Evolutionary conservation across 2,329 filamentous ascomycete genomes (phyloP).

Genomic region (Dendrostoma leiphaemia): DNA sequence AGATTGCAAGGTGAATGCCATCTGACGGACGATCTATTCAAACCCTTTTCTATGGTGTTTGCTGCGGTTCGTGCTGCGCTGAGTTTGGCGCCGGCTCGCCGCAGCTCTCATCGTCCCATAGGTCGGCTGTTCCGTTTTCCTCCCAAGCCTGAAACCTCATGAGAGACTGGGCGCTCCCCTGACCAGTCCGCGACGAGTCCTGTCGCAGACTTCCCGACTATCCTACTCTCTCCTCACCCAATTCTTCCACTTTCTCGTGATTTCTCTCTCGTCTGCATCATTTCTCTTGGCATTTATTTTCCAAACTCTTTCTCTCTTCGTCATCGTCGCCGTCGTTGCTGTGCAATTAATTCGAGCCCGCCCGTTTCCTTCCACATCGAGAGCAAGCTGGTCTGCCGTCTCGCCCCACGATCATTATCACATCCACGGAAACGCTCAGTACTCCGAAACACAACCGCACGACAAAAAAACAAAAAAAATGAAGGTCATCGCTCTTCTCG

Average conservation of each 20-base stretch:
- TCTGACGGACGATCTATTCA: no score
- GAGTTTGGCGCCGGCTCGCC: not conserved
- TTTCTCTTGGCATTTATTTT: not conserved
- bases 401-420: not conserved
- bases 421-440: not conserved
- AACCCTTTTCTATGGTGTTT: not conserved
- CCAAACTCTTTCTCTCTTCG: not conserved
- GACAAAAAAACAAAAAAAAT: constrained; percentile 33
- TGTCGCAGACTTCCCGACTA: constrained; percentile 12
- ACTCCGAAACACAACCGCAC: no score
- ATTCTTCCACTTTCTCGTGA: not conserved
- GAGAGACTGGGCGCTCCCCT: constrained; percentile 5
- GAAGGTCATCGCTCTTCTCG: constrained; percentile 41
- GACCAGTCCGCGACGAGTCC: constrained; percentile 10
- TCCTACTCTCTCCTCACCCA: not conserved
- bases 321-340: not conserved
- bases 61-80: not conserved
- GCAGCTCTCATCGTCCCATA: not conserved
- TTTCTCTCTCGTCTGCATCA: not conserved
- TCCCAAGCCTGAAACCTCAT: constrained; percentile 15
- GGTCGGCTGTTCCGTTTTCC: constrained; percentile 11
- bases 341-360: not conserved
- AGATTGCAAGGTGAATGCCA: no score
- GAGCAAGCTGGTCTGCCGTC: constrained; percentile 6
- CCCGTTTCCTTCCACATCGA: not conserved